Conservation (phyloP, 768 basidiomycete species). For the Jaapia argillacea region DNA sequence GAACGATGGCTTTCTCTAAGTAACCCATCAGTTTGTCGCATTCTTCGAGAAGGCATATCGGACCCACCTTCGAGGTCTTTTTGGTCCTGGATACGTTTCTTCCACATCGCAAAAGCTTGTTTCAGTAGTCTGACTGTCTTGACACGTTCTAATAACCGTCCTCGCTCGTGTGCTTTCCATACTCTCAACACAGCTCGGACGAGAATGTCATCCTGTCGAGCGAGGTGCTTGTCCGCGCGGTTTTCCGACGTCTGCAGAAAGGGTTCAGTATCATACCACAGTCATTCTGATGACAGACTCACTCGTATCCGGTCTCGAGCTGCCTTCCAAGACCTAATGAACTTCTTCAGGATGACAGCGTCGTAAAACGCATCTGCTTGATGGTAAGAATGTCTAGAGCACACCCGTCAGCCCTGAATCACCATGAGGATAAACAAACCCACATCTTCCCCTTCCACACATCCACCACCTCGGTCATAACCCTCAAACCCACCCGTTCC, state of each 20-base stretch:
- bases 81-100: conserved; percentile 27
- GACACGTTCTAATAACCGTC: conserved; percentile 44
- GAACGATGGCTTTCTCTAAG: conserved; percentile 40
- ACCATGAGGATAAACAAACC: conserved; percentile 14
- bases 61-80: conserved; percentile 35
- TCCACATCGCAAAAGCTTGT: conserved; percentile 42
- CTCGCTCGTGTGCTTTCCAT: conserved; percentile 63
- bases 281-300: conserved; percentile 12
- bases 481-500: conserved; percentile 34
- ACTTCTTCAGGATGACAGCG: conserved; percentile 30
- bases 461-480: conserved; percentile 37
- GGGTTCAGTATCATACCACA: conserved; percentile 4
- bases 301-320: conserved; percentile 41
- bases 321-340: conserved; percentile 46
- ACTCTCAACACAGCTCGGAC: conserved; percentile 49
- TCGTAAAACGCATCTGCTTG: conserved; percentile 34
- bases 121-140: conserved; percentile 34
- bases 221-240: conserved; percentile 45
- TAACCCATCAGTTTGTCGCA: neutral
- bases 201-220: conserved; percentile 47
- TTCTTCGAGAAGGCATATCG: neutral
- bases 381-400: conserved; percentile 32
- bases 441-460: conserved; percentile 52
- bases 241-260: conserved; percentile 49
- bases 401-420: conserved; percentile 3